Percentiles rank a stretch among this genome's conserved stretches.
Evolutionary conservation across 345 rosid genomes (phyloP).

Genomic region (Eucalyptus virginea): DNA sequence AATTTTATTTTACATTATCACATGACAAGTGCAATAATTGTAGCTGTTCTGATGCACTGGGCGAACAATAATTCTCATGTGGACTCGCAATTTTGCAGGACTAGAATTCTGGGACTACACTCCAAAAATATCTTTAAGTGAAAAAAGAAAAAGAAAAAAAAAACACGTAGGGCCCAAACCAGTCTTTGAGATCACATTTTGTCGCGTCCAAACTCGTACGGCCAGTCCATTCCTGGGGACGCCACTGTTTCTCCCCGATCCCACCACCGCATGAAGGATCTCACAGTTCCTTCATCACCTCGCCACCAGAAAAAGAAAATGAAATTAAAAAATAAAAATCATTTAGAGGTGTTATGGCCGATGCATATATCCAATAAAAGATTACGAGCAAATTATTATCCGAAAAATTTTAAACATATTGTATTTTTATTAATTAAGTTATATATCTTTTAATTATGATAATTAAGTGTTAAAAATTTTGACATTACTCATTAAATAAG

Average conservation of each 20-base stretch:
- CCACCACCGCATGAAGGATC: background rate
- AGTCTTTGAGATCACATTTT: background rate
- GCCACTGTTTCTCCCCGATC: background rate
- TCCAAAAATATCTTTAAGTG: background rate
- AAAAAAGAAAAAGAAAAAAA: too few species aligned
- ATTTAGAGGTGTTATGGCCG: background rate
- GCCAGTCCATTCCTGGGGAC: background rate
- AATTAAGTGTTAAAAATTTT: too few species aligned
- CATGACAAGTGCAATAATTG: background rate
- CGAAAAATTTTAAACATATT: rapidly evolving
- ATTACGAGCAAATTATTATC: too few species aligned
- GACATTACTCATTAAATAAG: too few species aligned
- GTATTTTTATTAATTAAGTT: too few species aligned
- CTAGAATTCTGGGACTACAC: background rate
- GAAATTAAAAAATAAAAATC: too few species aligned
- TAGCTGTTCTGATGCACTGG: background rate
- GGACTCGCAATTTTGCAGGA: background rate
- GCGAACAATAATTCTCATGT: background rate
- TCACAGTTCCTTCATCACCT: background rate
- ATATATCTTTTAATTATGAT: too few species aligned
- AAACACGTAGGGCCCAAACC: background rate
- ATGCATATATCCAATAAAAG: too few species aligned
- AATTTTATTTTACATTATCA: background rate
- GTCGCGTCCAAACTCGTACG: background rate
- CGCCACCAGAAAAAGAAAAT: background rate